phyloP scores from a whole-genome alignment of 176 grass and related monocot genomes.

The Leersia perrieri region DNA sequence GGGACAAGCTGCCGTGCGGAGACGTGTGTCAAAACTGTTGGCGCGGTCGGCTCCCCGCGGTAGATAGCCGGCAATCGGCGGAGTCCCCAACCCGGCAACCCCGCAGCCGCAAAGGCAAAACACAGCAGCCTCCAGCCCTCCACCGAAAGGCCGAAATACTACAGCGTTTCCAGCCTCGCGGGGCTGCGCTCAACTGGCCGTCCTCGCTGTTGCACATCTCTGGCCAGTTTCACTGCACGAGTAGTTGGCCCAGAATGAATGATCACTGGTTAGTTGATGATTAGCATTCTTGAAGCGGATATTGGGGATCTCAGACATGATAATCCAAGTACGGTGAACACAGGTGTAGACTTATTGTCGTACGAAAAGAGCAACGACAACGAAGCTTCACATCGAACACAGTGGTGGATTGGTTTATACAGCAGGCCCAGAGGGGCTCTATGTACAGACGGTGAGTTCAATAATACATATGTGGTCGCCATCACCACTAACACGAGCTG shows the following conservation, averaged over 20 bases:
- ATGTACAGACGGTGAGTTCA: slow-evolving; percentile 34
- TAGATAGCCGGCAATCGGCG: not conserved
- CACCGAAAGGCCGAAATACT: slow-evolving; percentile 23
- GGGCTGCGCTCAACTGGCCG: too few species aligned
- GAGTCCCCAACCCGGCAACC: not conserved
- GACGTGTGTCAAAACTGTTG: not conserved
- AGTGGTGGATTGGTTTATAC: slow-evolving; percentile 18
- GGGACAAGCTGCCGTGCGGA: not conserved
- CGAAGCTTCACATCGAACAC: not conserved
- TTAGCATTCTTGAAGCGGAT: not conserved
- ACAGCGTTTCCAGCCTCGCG: not conserved
- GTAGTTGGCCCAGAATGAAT: not conserved
- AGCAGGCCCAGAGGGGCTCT: slow-evolving; percentile 7
- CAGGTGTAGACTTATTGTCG: not conserved
- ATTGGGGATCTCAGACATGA: slow-evolving; percentile 9
- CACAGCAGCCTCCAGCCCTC: not conserved
- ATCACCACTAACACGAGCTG: slow-evolving; percentile 28
- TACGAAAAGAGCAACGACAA: not conserved
- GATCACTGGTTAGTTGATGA: not conserved
- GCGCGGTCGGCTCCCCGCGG: not conserved
- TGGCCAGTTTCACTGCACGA: not conserved
- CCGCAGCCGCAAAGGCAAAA: too few species aligned
- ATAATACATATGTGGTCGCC: slow-evolving; percentile 33
- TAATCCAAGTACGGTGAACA: too few species aligned
- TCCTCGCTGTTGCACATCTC: not conserved